Evolutionary conservation across 1,284 basidiomycete genomes (phyloP).

Genomic region (Volvariella surrecta): DNA sequence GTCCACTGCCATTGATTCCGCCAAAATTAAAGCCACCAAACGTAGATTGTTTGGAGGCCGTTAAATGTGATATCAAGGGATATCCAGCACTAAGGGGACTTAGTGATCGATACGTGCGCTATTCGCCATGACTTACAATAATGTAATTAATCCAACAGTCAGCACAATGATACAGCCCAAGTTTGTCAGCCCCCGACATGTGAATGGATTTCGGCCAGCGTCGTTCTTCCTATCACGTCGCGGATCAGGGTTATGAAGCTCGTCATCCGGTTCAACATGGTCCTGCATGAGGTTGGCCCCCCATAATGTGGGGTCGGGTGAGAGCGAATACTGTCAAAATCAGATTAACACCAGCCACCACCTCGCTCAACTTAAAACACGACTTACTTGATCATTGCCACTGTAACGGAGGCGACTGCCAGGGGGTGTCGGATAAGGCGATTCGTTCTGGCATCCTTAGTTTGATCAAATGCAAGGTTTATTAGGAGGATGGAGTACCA

Average conservation of each 20-base stretch:
- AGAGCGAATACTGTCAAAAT: constrained; percentile 52
- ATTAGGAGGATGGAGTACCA: constrained; percentile 22
- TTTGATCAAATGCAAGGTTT: not conserved
- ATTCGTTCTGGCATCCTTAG: not conserved
- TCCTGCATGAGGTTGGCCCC: constrained; percentile 54
- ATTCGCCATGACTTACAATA: constrained; percentile 51
- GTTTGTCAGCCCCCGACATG: constrained; percentile 65
- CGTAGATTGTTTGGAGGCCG: constrained; percentile 34
- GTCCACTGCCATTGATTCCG: constrained; percentile 75
- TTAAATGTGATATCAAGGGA: constrained; percentile 70
- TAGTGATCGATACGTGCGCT: constrained; percentile 2
- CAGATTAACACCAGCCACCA: not conserved
- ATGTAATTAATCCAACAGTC: constrained; percentile 46
- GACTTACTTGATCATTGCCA: constrained; percentile 36
- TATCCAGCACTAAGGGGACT: constrained; percentile 59
- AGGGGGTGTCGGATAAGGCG: too few species aligned
- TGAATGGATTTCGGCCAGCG: constrained; percentile 57
- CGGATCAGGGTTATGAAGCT: constrained; percentile 70
- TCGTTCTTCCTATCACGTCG: constrained; percentile 57
- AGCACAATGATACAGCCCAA: constrained; percentile 71
- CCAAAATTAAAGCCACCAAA: constrained; percentile 72
- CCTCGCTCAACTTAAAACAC: constrained; percentile 1
- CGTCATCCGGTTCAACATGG: constrained; percentile 57
- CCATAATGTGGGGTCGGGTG: constrained; percentile 63
- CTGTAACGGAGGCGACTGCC: constrained; percentile 13